Evolutionary conservation across 495 filamentous ascomycete genomes (phyloP).

Genomic region (Chaetomium cochliodes): DNA sequence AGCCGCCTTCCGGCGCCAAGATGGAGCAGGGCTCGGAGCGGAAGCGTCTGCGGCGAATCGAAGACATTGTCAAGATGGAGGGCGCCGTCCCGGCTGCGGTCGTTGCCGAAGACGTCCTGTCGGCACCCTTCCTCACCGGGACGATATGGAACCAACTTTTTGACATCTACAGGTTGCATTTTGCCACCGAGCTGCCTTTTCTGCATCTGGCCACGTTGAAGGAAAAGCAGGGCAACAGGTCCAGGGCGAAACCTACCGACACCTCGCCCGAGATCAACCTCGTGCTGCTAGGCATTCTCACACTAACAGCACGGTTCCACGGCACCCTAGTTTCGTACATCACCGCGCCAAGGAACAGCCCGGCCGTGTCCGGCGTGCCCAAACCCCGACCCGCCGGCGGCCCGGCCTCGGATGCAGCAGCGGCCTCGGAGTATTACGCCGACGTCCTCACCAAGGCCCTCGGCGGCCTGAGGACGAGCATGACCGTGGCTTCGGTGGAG

Average conservation of each 20-base stretch:
- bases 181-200: constrained; percentile 78
- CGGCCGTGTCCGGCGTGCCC: constrained; percentile 34
- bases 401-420: constrained; percentile 54
- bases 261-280: constrained; percentile 53
- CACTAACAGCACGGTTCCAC: constrained; percentile 78
- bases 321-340: constrained; percentile 62
- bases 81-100: constrained; percentile 33
- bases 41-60: constrained; percentile 59
- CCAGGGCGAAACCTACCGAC: constrained; percentile 46
- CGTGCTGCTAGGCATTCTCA: constrained; percentile 72
- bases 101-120: constrained; percentile 50
- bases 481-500: constrained; percentile 61
- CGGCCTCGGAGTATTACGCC: constrained; percentile 78
- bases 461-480: constrained; percentile 54
- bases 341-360: constrained; percentile 45
- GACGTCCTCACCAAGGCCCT: constrained; percentile 65
- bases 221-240: constrained; percentile 47
- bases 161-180: constrained; percentile 80
- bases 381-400: constrained; percentile 34
- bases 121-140: constrained; percentile 58
- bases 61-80: constrained; percentile 46
- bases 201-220: constrained; percentile 77
- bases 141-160: constrained; percentile 70
- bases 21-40: constrained; percentile 61
- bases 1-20: constrained; percentile 48